Conservation (phyloP, 352 stramenopile genomes). For the Phytophthora brassicae region DNA sequence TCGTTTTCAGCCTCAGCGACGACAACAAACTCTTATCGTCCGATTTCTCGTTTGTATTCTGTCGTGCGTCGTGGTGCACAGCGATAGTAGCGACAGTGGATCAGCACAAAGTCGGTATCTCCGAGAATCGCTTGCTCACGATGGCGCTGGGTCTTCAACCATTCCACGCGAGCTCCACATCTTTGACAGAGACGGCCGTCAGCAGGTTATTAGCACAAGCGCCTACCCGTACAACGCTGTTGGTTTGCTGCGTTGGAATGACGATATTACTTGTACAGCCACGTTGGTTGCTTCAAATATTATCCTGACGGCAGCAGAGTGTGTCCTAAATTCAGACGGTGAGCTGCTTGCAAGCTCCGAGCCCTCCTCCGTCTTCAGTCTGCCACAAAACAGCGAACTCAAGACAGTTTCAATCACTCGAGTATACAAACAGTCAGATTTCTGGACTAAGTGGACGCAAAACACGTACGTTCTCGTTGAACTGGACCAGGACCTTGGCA, state of each 20-base stretch:
- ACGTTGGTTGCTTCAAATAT: constrained; percentile 54
- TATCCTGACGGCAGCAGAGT: constrained; percentile 59
- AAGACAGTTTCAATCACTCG: constrained; percentile 30
- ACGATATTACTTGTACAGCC: constrained; percentile 47
- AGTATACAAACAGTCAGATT: constrained; percentile 67
- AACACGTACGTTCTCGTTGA: constrained; percentile 72
- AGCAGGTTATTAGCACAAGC: constrained; percentile 34
- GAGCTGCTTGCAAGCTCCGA: constrained; percentile 24
- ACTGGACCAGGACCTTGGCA: constrained; percentile 46
- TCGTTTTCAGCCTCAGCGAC: neutral
- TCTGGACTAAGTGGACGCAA: constrained; percentile 59
- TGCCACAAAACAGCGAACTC: constrained; percentile 16
- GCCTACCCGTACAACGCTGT: constrained; percentile 57
- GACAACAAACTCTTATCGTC: constrained; percentile 6
- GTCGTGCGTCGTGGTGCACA: neutral
- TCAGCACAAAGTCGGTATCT: constrained; percentile 16
- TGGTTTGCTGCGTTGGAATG: constrained; percentile 54
- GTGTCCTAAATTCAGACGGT: constrained; percentile 43
- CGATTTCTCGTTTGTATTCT: constrained; percentile 9
- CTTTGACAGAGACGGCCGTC: constrained; percentile 47
- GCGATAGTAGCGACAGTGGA: neutral
- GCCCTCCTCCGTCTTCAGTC: constrained; percentile 31
- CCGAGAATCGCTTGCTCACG: constrained; percentile 4
- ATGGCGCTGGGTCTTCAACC: neutral
- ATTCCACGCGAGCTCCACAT: constrained; percentile 36